Percentiles rank a stretch among this genome's conserved stretches.
Conservation (phyloP, 805 yeast species). For the Schizosaccharomyces cryophilus region DNA sequence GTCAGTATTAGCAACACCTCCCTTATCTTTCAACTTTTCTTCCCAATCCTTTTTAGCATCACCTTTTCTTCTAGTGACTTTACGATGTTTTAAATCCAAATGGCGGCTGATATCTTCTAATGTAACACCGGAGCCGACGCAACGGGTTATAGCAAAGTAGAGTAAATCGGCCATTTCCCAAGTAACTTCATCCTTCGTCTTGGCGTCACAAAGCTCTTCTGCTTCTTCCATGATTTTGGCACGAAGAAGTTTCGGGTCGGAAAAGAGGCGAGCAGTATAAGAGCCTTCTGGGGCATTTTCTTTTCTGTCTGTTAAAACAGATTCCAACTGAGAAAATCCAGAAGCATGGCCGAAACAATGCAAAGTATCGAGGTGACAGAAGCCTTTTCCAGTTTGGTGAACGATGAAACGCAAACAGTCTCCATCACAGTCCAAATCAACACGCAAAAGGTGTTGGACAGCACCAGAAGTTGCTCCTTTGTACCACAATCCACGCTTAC, state of each 20-base stretch:
- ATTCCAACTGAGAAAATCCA: slow-evolving; percentile 49
- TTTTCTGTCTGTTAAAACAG: slow-evolving; percentile 36
- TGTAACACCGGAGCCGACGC: slow-evolving; percentile 50
- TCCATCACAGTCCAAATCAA: slow-evolving; percentile 72
- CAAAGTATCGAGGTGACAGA: slow-evolving; percentile 65
- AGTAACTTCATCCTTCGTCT: slow-evolving; percentile 39
- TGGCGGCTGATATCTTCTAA: slow-evolving; percentile 63
- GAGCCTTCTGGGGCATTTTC: slow-evolving; percentile 67
- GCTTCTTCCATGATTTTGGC: slow-evolving; percentile 93
- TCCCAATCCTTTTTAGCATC: slow-evolving; percentile 75
- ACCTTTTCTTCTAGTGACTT: slow-evolving; percentile 81
- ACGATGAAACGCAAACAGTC: slow-evolving; percentile 78
- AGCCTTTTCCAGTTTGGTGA: slow-evolving; percentile 64
- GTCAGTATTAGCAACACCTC: not conserved
- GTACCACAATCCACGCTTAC: slow-evolving; percentile 77
- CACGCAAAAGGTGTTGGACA: slow-evolving; percentile 44
- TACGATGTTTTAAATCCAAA: slow-evolving; percentile 57
- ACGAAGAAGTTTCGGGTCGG: slow-evolving; percentile 44
- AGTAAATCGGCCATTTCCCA: slow-evolving; percentile 95
- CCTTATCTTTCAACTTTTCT: slow-evolving; percentile 11
- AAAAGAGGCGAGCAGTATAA: slow-evolving; percentile 73
- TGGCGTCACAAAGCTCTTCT: slow-evolving; percentile 80
- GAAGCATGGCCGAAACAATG: slow-evolving; percentile 56
- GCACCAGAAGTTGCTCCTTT: slow-evolving; percentile 95
- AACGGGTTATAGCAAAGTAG: slow-evolving; percentile 39